Evolutionary conservation across 176 grass and related monocot genomes (phyloP).

Genomic region (Carex littledalei): DNA sequence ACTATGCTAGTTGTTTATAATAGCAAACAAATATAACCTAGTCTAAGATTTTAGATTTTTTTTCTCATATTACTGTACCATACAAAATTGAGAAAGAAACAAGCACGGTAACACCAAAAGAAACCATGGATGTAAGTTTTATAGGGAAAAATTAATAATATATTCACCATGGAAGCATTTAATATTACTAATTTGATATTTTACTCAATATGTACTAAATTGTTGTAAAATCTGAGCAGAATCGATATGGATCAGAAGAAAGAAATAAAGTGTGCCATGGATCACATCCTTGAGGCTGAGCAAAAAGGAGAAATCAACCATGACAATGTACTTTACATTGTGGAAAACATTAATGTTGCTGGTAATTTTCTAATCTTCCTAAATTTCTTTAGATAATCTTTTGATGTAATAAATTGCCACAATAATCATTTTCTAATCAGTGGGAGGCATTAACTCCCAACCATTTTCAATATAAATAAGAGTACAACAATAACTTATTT

Average conservation of each 20-base stretch:
- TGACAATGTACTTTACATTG: constrained; percentile 55
- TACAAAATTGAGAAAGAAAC: background rate
- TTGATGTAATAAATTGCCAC: background rate
- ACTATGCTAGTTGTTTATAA: background rate
- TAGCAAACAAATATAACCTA: background rate
- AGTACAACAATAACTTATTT: background rate
- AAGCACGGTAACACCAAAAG: background rate
- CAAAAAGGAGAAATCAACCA: constrained; percentile 45
- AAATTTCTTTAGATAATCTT: background rate
- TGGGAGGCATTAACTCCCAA: background rate
- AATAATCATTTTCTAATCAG: background rate
- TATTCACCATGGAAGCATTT: background rate
- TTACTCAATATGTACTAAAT: constrained; percentile 1
- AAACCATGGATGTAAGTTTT: background rate
- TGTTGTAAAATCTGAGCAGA: constrained; percentile 17
- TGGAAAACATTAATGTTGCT: constrained; percentile 45
- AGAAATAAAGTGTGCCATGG: constrained; percentile 46
- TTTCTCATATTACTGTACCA: background rate
- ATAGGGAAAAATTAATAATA: background rate
- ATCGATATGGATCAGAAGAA: constrained; percentile 25
- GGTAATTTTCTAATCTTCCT: constrained; percentile 21
- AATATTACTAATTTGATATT: background rate
- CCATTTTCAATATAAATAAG: background rate
- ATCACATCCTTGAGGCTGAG: constrained; percentile 48
- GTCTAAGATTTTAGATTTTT: background rate